Conservation (phyloP, 768 basidiomycete species). For the Phlegmacium glaucopus region DNA sequence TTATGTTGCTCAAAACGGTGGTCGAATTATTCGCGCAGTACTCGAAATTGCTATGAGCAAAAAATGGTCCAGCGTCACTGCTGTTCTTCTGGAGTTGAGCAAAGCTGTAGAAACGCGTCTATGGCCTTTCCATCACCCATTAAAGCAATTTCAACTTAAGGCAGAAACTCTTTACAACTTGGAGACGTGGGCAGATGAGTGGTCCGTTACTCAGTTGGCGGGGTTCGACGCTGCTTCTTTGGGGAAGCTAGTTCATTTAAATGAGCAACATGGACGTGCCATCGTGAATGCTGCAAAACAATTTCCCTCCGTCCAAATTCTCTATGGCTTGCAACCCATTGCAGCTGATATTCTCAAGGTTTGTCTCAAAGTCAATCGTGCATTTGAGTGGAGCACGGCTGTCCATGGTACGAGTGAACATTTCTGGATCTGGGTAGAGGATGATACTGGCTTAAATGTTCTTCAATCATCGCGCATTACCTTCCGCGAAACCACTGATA, state of each 20-base stretch:
- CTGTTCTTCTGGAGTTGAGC: conserved; percentile 83
- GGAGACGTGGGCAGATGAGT: conserved; percentile 78
- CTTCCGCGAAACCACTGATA: conserved; percentile 62
- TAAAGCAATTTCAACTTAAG: conserved; percentile 79
- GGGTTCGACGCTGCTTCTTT: conserved; percentile 61
- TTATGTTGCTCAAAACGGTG: conserved; percentile 93
- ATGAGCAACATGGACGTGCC: conserved; percentile 79
- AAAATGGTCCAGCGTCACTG: conserved; percentile 84
- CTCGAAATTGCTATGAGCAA: conserved; percentile 92
- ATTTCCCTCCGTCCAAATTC: conserved; percentile 72
- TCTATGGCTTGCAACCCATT: conserved; percentile 74
- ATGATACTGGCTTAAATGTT: conserved; percentile 75
- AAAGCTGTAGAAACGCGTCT: conserved; percentile 90
- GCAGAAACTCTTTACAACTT: conserved; percentile 76
- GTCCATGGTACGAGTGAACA: conserved; percentile 76
- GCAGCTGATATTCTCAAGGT: conserved; percentile 82
- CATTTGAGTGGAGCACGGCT: conserved; percentile 79
- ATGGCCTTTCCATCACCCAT: conserved; percentile 94
- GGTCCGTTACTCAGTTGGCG: conserved; percentile 70
- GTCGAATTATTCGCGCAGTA: conserved; percentile 90
- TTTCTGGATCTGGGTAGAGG: conserved; percentile 97
- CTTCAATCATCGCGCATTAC: conserved; percentile 74
- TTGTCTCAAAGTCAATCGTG: conserved; percentile 53
- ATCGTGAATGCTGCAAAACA: conserved; percentile 77
- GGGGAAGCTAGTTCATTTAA: conserved; percentile 80